Conservation (phyloP, 2,329 filamentous ascomycete species). For the Colletotrichum tofieldiae region DNA sequence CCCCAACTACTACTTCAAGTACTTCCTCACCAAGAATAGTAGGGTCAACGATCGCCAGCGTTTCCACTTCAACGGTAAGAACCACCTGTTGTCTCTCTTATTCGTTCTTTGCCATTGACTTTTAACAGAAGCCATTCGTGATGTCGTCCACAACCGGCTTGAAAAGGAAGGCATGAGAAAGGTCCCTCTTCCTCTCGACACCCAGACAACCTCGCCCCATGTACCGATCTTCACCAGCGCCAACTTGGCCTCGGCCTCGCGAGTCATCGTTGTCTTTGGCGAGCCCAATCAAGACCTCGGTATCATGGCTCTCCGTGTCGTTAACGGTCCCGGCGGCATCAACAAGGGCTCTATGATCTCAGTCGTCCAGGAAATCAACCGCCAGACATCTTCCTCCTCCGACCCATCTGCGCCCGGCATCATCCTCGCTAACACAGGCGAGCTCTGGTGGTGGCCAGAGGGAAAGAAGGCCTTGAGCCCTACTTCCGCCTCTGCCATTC, state of each 20-base stretch:
- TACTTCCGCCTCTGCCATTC: slow-evolving; percentile 70
- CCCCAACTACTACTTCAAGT: slow-evolving; percentile 81
- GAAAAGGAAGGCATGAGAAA: slow-evolving; percentile 71
- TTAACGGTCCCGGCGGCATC: slow-evolving; percentile 76
- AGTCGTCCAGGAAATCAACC: slow-evolving; percentile 66
- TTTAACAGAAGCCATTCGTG: slow-evolving; percentile 72
- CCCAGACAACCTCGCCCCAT: slow-evolving; percentile 65
- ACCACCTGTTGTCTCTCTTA: neutral
- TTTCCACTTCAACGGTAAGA: slow-evolving; percentile 80
- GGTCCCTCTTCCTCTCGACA: slow-evolving; percentile 73
- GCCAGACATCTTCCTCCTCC: slow-evolving; percentile 52
- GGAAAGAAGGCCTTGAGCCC: slow-evolving; percentile 73
- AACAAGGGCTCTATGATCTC: slow-evolving; percentile 79
- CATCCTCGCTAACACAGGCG: slow-evolving; percentile 83
- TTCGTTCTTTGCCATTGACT: slow-evolving; percentile 14
- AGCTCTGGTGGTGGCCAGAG: slow-evolving; percentile 82
- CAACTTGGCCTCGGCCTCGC: slow-evolving; percentile 69
- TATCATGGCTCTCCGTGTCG: slow-evolving; percentile 72
- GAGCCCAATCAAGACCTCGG: slow-evolving; percentile 82
- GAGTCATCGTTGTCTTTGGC: slow-evolving; percentile 82
- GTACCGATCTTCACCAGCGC: slow-evolving; percentile 76
- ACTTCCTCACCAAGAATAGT: slow-evolving; percentile 79
- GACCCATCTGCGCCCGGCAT: slow-evolving; percentile 68
- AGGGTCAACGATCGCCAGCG: slow-evolving; percentile 84
- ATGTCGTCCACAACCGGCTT: slow-evolving; percentile 75